These are phyloP conservation scores for Carex parvula DNA, from an alignment of 176 grass and related monocot species.

Conservation along the genomic window DNA sequence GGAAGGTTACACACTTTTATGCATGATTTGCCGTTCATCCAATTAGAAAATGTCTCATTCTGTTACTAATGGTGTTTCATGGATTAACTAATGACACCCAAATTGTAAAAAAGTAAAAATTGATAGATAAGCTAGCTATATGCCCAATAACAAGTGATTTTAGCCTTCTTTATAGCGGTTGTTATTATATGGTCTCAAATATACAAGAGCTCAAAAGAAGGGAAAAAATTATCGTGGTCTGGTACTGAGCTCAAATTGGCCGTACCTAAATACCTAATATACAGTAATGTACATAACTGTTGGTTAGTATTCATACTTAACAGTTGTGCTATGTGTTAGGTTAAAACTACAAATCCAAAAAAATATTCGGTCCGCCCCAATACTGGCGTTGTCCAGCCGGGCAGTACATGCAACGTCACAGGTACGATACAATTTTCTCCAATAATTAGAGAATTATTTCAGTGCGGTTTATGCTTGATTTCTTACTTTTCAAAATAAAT, in stretches of 20 bases:
- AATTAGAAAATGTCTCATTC: not conserved
- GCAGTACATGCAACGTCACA: conserved; percentile 40
- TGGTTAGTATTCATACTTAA: not conserved
- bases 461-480: not conserved
- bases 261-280: no score
- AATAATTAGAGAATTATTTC: not conserved
- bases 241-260: not conserved
- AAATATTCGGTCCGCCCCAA: conserved; percentile 86
- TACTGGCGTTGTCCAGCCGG: conserved; percentile 52
- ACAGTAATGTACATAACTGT: not conserved
- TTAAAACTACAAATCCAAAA: conserved; percentile 83
- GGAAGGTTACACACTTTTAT: not conserved
- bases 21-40: not conserved
- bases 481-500: conserved; percentile 6
- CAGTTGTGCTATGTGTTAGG: conserved; percentile 33
- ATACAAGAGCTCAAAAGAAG: not conserved
- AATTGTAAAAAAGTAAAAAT: not conserved
- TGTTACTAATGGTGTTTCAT: not conserved
- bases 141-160: not conserved
- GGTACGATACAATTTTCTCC: conserved; percentile 32
- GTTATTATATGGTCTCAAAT: not conserved
- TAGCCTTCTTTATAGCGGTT: not conserved
- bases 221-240: not conserved
- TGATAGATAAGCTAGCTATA: not conserved
- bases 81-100: not conserved